Base-by-base conservation (phyloP, 495 filamentous ascomycete species). In the Opeltia flavorubescens region DNA sequence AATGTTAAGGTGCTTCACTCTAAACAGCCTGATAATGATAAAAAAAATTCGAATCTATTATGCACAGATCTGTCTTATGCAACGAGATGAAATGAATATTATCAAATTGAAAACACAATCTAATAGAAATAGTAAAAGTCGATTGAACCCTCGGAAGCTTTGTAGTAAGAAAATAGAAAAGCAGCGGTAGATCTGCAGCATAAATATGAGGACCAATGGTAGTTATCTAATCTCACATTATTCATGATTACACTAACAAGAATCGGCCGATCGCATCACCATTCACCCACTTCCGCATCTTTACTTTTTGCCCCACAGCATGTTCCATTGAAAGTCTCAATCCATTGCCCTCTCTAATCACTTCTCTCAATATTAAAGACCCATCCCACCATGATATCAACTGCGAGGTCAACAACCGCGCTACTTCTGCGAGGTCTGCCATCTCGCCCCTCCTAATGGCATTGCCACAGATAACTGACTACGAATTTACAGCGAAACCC, bases 381-480 rank as follows among this genome's bases (percentile, higher is more conserved):
- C 13, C 29, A 6, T 31, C 29, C 29, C 6, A 13, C 54, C 56
- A 84, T 86, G 80, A 63, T 83, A 46, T 71, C 75, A 47, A 72
- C 75, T 21, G 71, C 75, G 52, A 67, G 81, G 70, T 76, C 74
- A 60, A 68, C 73, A 50, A 77, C 77, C 62, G 68, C 76, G 53
- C 63, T 82, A 73, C 80, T 79, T 50, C 66, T 85, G 60, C 75
- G 81, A 76, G 78, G 81, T 86, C 67, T 57, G 74, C 64, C 18
- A 27, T 47, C 12, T 55, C 57, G 80, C 76, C 71, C 44, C 75
- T 72, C 58, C 76, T 75, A 48, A 28, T 25, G 9, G 1, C 26
- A 29, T 48, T 44, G 49, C 52, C 54, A 52, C 56, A 44, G 40
- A 33, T 43, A 44, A 57, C 63, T 71, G 60, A 67, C 50, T 53